phyloP scores from a whole-genome alignment of 2,329 filamentous ascomycete genomes.

The Penicillium rolfsii region DNA sequence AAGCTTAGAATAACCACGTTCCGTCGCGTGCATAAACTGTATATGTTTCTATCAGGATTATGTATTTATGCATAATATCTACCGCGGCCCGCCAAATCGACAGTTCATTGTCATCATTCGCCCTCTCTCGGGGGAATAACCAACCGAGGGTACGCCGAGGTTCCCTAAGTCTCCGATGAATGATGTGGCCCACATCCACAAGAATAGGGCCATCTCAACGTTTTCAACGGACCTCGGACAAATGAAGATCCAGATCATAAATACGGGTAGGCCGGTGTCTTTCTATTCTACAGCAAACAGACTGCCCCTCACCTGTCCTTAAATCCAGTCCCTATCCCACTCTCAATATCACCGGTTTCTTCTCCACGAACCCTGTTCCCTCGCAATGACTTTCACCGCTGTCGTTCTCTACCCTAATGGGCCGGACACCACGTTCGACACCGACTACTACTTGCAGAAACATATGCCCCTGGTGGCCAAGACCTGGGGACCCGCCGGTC shows the following conservation, averaged over 20 bases:
- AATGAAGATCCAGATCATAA: not conserved
- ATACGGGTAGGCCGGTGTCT: conserved; percentile 4
- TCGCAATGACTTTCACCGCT: conserved; percentile 24
- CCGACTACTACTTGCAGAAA: conserved; percentile 28
- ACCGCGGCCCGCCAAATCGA: not conserved
- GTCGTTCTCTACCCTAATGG: conserved; percentile 30
- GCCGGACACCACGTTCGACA: conserved; percentile 25
- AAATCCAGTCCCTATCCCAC: not conserved
- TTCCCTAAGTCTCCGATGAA: not conserved
- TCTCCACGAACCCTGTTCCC: not conserved
- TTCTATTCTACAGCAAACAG: not conserved
- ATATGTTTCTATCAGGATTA: too few species aligned
- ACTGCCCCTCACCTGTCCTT: conserved; percentile 1
- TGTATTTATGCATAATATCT: not conserved
- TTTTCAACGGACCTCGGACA: conserved; percentile 1
- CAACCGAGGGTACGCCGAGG: not conserved
- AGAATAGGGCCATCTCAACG: not conserved
- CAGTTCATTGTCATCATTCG: not conserved
- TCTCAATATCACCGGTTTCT: not conserved
- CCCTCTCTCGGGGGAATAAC: not conserved
- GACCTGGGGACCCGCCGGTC: conserved; percentile 23
- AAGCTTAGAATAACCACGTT: not conserved
- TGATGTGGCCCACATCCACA: not conserved
- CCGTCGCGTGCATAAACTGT: too few species aligned
- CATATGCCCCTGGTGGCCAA: conserved; percentile 31